Evolutionary conservation across 1,284 basidiomycete species (phyloP).

Genomic region (Austroboletus rostrupii): DNA sequence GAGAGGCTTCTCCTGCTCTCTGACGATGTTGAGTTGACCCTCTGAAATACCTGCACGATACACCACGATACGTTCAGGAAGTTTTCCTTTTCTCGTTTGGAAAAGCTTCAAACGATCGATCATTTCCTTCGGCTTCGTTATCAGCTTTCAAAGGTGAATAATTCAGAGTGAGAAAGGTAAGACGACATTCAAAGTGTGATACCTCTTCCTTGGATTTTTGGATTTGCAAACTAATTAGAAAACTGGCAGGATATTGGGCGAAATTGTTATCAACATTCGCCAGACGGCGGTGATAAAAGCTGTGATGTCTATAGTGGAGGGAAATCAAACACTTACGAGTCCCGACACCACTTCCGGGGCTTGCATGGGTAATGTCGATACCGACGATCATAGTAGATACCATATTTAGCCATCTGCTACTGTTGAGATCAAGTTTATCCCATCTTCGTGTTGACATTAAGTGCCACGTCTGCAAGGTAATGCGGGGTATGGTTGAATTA

Average conservation of each 20-base stretch:
- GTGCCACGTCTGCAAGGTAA: constrained; percentile 74
- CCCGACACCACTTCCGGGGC: constrained; percentile 58
- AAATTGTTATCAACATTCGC: constrained; percentile 62
- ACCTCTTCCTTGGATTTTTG: constrained; percentile 74
- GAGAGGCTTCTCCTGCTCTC: constrained; percentile 59
- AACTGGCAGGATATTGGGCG: constrained; percentile 67
- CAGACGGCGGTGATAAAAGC: constrained; percentile 78
- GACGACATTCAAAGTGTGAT: neutral
- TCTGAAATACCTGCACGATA: constrained; percentile 80
- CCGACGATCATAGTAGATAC: constrained; percentile 75
- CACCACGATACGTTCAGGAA: constrained; percentile 65
- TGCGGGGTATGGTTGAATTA: constrained; percentile 63
- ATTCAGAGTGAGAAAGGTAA: constrained; percentile 21
- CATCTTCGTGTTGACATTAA: constrained; percentile 81
- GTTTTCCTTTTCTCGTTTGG: constrained; percentile 39
- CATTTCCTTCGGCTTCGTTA: constrained; percentile 62
- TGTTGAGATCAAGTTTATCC: constrained; percentile 56
- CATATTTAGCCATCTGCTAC: constrained; percentile 51
- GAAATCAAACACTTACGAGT: constrained; percentile 33
- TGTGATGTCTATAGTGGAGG: constrained; percentile 3
- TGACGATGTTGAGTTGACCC: constrained; percentile 71
- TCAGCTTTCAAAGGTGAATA: constrained; percentile 51
- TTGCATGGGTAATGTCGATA: constrained; percentile 82
- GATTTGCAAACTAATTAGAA: constrained; percentile 68
- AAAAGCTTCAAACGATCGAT: constrained; percentile 56